phyloP scores from a whole-genome alignment of 176 grass and related monocot species.

The sorghum (Sorghum bicolor) region DNA sequence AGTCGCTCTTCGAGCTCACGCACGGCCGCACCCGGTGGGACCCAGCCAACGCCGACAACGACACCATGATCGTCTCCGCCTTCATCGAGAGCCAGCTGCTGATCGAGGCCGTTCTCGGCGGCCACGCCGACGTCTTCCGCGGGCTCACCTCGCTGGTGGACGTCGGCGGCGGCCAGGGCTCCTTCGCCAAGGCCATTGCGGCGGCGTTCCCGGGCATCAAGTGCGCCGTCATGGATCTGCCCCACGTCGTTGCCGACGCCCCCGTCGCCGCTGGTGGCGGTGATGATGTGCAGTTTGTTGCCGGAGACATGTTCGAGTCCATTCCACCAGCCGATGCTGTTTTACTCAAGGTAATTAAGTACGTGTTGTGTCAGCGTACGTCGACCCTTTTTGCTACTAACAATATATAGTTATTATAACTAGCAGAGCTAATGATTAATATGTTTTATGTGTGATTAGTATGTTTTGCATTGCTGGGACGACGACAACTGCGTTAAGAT shows the following conservation, averaged over 20 bases:
- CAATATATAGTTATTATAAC: no score
- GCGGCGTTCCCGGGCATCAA: neutral
- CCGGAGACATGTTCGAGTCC: neutral
- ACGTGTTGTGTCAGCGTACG: no score
- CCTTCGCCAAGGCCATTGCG: neutral
- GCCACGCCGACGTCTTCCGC: neutral
- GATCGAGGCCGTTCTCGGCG: neutral
- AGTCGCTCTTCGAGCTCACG: neutral
- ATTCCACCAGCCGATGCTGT: neutral
- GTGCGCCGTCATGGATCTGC: neutral
- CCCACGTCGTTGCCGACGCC: neutral
- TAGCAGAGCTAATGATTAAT: no score
- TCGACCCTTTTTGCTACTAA: no score
- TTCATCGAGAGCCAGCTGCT: neutral
- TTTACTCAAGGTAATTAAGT: slow-evolving; percentile 6
- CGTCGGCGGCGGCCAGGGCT: neutral
- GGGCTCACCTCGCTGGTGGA: neutral
- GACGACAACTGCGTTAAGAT: no score
- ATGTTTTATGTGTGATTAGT: no score
- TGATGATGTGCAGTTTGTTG: neutral
- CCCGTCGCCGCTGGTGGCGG: neutral
- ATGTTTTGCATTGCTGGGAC: no score
- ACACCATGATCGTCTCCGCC: neutral
- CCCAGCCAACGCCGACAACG: neutral
- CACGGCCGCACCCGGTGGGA: neutral